Evolutionary conservation across 2,329 filamentous ascomycete species (phyloP), one percentile per base, ranked within the genome.

Genomic region (Diaporthe vaccinii): DNA sequence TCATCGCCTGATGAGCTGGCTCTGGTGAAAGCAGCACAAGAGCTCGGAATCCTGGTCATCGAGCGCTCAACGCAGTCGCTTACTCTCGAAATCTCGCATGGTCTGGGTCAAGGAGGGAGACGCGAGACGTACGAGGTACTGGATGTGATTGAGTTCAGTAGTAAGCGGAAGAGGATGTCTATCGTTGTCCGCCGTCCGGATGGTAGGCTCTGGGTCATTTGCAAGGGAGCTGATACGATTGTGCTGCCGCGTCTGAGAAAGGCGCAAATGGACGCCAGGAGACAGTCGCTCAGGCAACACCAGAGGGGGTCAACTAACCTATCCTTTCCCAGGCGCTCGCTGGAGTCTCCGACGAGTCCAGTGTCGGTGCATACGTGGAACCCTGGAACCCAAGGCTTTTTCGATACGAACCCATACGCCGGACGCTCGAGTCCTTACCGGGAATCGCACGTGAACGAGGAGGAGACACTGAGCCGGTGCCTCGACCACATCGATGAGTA

Each of bases 401-500:
- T 46, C 17, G 44, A 49, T 5, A 34, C 61, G 12, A 49, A 67
- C 28, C 61, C 61, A 20, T 51, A 67, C 28, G 61, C 41, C 28
- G 61, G 61, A 34, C 20, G 28, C 4, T 34, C 61, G 41, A 51
- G 61, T 25, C 61, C 41, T 2, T 49, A 36, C 9, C 9, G 9
- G 8, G 61, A 67, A 7, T 46, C 20, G 10, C 41, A 34, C 46
- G 80, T 84, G 22, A 87, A 91, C 75, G 90, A 91, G 62, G 87
- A 91, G 0, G 89, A 90, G 0, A 89, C 96, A 1, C 95, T 97
- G 78, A 91, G 93, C 73, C 89, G 93, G 31, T 97, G 94, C 82
- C 97, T 98, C 83, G 93, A 95, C 82, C 95, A 97, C 78, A 88
- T 98, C 76, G 95, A 98, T 78, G 94, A 97, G 75, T 98, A 97